A percentile compares a stretch with the other conserved stretches of the same genome.
These are phyloP conservation scores for Microbotryum lychnidis-dioicae DNA, from an alignment of 1,284 basidiomycete genomes.

Conservation along the genomic window DNA sequence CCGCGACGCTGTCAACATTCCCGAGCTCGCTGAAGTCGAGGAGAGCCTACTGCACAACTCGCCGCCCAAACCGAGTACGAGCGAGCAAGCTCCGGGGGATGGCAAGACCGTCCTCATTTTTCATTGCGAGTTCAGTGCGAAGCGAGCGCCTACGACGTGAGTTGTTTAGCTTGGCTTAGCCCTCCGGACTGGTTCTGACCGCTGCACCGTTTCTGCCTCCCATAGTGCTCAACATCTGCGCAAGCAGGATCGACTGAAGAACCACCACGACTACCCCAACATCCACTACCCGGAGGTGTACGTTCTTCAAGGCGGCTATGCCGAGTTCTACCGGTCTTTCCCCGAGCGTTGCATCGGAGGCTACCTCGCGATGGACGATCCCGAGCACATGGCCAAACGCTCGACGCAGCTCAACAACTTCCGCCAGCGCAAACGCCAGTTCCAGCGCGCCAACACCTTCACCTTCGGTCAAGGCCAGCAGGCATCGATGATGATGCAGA, in stretches of 20 bases:
- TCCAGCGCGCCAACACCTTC: conserved; percentile 29
- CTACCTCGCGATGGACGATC: conserved; percentile 93
- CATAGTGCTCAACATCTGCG: conserved; percentile 81
- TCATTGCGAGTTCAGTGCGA: conserved; percentile 95
- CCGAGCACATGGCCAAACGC: conserved; percentile 65
- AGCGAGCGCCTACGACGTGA: conserved; percentile 91
- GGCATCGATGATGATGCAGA: conserved; percentile 15
- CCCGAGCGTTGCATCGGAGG: conserved; percentile 61
- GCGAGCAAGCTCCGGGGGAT: conserved; percentile 53
- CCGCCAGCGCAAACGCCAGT: conserved; percentile 56
- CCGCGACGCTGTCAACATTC: conserved; percentile 82
- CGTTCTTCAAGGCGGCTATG: conserved; percentile 92
- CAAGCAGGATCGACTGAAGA: conserved; percentile 77
- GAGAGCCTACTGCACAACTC: conserved; percentile 56
- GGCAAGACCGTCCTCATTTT: conserved; percentile 80
- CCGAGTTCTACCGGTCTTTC: conserved; percentile 66
- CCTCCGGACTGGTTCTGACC: neutral
- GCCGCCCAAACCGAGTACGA: conserved; percentile 68
- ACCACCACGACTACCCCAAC: conserved; percentile 79
- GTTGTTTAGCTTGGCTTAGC: conserved; percentile 36
- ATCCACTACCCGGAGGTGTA: conserved; percentile 96
- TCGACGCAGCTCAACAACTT: conserved; percentile 83
- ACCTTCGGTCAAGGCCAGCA: conserved; percentile 28
- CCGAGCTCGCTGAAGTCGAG: conserved; percentile 71
- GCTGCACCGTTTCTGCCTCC: conserved; percentile 8